Evolutionary conservation across 1,139 yeast genomes (phyloP).

Genomic region (Kurtzmaniella quercitrusa): DNA sequence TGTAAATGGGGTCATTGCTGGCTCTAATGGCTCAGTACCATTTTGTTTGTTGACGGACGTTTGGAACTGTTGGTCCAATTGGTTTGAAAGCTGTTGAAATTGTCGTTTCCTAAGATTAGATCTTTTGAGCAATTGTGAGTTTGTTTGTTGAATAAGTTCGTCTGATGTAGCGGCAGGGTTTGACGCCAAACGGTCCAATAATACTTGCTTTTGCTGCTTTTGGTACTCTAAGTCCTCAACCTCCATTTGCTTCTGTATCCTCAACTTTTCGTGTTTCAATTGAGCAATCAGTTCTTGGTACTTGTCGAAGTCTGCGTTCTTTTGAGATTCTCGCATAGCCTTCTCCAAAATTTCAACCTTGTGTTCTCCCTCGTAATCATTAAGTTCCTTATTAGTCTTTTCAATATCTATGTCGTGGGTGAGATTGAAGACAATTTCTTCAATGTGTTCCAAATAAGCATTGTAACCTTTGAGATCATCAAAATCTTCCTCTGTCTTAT

Average conservation of each 20-base stretch:
- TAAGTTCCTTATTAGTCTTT: constrained; percentile 64
- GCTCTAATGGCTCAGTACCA: constrained; percentile 13
- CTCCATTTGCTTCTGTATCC: constrained; percentile 65
- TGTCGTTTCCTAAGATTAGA: constrained; percentile 64
- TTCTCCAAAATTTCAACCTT: constrained; percentile 67
- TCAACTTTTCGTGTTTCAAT: constrained; percentile 55
- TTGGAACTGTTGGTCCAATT: constrained; percentile 41
- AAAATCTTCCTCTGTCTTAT: constrained; percentile 78
- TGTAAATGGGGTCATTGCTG: constrained; percentile 65
- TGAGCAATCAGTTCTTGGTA: constrained; percentile 55
- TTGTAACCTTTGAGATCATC: constrained; percentile 56
- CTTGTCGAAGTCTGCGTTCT: constrained; percentile 61
- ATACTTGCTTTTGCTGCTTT: constrained; percentile 60
- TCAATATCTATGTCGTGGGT: constrained; percentile 68
- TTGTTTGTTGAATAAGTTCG: constrained; percentile 43
- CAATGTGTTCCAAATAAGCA: constrained; percentile 77
- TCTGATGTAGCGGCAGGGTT: constrained; percentile 47
- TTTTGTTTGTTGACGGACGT: constrained; percentile 19
- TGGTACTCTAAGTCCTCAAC: constrained; percentile 59
- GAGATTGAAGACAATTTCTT: constrained; percentile 73
- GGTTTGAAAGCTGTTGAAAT: constrained; percentile 57
- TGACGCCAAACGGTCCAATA: constrained; percentile 64
- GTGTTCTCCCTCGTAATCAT: constrained; percentile 72
- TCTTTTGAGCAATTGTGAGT: constrained; percentile 48
- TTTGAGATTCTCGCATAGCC: constrained; percentile 61